A percentile compares a stretch with the other conserved stretches of the same genome.
These are phyloP conservation scores for Dichotomocladium elegans DNA, from an alignment of 371 early-diverging fungal species.

Conservation along the genomic window DNA sequence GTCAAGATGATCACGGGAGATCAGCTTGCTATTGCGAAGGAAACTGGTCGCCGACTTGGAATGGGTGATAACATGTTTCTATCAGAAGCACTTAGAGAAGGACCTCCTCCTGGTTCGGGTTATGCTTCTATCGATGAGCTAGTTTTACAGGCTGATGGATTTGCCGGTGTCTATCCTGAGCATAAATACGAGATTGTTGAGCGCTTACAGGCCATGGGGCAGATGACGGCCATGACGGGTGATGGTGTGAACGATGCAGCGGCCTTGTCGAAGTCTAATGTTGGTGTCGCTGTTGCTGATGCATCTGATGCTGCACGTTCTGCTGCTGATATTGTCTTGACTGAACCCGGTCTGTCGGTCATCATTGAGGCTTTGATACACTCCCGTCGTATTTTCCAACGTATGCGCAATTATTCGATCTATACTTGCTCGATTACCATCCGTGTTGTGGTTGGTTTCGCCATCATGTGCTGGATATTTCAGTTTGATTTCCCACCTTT, in stretches of 20 bases:
- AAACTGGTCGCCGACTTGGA: constrained; percentile 76
- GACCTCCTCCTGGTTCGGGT: constrained; percentile 68
- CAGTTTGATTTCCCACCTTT: constrained; percentile 63
- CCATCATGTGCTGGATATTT: constrained; percentile 56
- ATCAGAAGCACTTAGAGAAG: constrained; percentile 73
- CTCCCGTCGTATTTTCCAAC: constrained; percentile 72
- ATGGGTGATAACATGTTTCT: constrained; percentile 77
- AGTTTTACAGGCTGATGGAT: constrained; percentile 78
- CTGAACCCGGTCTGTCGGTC: constrained; percentile 74
- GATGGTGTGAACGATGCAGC: constrained; percentile 98
- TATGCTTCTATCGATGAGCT: constrained; percentile 75
- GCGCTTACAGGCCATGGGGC: constrained; percentile 79
- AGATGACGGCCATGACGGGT: constrained; percentile 91
- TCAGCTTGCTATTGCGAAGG: constrained; percentile 89
- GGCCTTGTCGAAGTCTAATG: constrained; percentile 84
- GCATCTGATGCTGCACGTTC: constrained; percentile 76
- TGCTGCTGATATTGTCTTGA: constrained; percentile 78
- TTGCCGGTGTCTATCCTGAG: constrained; percentile 92
- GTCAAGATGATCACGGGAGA: constrained; percentile 97
- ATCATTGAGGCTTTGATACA: constrained; percentile 66
- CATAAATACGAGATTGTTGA: constrained; percentile 94
- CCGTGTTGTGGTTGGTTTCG: constrained; percentile 62
- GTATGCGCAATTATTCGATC: constrained; percentile 65
- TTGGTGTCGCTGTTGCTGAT: constrained; percentile 83
- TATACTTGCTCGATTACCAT: constrained; percentile 64